Base-by-base conservation (phyloP, 1,284 basidiomycete species). In the Trametes pubescens region DNA sequence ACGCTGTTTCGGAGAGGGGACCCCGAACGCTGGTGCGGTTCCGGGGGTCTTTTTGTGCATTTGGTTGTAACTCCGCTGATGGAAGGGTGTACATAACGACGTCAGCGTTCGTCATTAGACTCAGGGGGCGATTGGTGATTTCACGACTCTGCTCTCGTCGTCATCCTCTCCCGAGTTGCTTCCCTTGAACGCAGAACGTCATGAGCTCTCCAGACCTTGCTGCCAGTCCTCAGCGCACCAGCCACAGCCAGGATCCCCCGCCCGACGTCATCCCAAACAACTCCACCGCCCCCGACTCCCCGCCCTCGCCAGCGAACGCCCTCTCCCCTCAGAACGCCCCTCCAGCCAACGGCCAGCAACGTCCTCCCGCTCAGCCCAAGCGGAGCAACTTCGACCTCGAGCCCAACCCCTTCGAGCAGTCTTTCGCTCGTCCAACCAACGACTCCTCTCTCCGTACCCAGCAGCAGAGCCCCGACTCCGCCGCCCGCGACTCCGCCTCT, bases 351-450 rank as follows among this genome's bases (percentile, higher is more conserved):
- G n/a, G 59, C 40, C 53, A 62, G 48, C 65, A 68, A 47, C 61
- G 66, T 13, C 61, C 66, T 14, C 57, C 58, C 37, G 57, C 65
- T 49, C 62, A 66, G 55, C 67, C 70, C 69, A 84, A 81, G 29
- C 84, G 87, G 70, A 83, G 82, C 49, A 89, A 89, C 74, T 90
- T 93, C 76, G 89, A 92, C 75, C 87, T 95, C 64, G 96, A 99
- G 76, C 94, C 94, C 16, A 99, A 99, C 75, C 96, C 96, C 0
- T 99, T 98, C 74, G 96, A 99, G 75, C 93, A 95, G 78, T 96
- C 94, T 57, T 99, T 98, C 78, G 88, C 88, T 60, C 77, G 76
- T 56, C 78, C 71, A 22, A 80, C 86, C 43, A 78, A 82, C 72
- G 83, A 85, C 69, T 75, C 75, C 48, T 72, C 74, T 40, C 77